Evolutionary conservation across 108 stramenopile genomes (phyloP), one percentile per base, ranked within the genome.

Genomic region (Conticribra guillardii): DNA sequence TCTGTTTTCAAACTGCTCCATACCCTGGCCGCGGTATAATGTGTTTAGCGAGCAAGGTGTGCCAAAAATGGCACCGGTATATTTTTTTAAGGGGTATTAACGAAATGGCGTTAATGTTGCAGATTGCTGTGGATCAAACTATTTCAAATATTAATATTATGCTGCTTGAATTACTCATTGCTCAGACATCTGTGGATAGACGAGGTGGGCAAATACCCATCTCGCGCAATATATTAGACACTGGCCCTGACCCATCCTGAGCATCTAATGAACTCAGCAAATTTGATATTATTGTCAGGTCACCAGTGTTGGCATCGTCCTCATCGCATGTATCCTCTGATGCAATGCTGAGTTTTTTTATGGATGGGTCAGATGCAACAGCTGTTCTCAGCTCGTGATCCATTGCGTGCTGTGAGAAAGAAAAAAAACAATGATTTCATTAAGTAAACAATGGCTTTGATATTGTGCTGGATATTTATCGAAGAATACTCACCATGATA

Each of bases 221-320:
- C 53, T 82, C 84, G 17, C 76, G 80, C 44, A 90, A 53, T 18
- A 90, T 86, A 58, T 84, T 90, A 8, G 54, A 41, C 8, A 87
- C 89, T 9, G 89, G 89, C 14, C 89, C 87, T 34, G 84, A 37
- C 17, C 53, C 66, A 44, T 72, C 76, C 33, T 84, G 69, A 17
- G 87, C 87, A 58, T 87, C 87, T 28, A 91, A 33, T 17, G 87
- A 88, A 29, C 84, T 54, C 54, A 91, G 59, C 45, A 91, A 50
- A 69, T 88, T 87, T 37, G 73, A 70, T 62, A 91, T 54, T 22
- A 87, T 55, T 28, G 23, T 46, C 23, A 28, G 49, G 31, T 74
- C 73, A 56, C 24, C 23, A 53, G 19, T 21, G 56, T 80, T 67
- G n/a, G 62, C 60, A 41, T 78, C 73, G 33, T 71, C 55, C n/a